Conservation (phyloP, 345 rosid species). For the Salix exigua region DNA sequence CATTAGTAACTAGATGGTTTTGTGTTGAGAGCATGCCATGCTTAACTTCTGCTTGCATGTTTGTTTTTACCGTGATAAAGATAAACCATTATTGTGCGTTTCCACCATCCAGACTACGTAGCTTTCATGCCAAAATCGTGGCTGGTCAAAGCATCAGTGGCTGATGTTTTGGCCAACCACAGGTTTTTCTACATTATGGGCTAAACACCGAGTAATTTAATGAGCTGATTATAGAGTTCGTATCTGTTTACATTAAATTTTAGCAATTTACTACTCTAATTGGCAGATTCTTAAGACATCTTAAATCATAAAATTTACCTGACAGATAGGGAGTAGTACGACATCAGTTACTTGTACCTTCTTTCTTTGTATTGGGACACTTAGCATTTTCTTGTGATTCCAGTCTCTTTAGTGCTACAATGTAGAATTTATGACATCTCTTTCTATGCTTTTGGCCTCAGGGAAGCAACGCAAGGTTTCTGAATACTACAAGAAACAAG, state of each 20-base stretch:
- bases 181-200: no score
- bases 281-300: background rate
- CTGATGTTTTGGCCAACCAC: no score
- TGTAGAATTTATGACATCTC: background rate
- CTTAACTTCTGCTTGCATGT: no score
- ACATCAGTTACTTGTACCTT: background rate
- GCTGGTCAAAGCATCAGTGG: no score
- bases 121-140: no score
- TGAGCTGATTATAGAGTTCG: background rate
- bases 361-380: background rate
- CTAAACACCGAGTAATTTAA: background rate
- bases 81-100: no score
- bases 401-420: background rate
- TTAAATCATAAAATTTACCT: no score
- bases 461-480: slow-evolving; percentile 66
- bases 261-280: background rate
- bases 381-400: background rate
- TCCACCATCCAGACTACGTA: no score
- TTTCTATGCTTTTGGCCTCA: background rate
- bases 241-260: background rate
- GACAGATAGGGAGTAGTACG: background rate
- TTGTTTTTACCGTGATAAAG: no score
- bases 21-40: no score
- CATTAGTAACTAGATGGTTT: no score
- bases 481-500: slow-evolving; percentile 80